phyloP scores from a whole-genome alignment of 352 stramenopile genomes.

The Globisporangium spinosum region DNA sequence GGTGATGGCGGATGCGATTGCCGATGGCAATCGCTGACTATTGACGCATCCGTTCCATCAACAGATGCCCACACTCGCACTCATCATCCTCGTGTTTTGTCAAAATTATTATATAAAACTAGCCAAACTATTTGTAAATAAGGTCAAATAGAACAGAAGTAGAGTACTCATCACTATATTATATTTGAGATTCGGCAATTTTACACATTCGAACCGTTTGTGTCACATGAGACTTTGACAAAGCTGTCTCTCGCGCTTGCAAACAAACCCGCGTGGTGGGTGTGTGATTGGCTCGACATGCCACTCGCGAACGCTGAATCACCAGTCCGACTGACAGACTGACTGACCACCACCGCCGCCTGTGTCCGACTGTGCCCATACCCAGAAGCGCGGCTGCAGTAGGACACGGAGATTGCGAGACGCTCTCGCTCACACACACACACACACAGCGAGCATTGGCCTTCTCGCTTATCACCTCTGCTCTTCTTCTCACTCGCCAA shows the following conservation, averaged over 20 bases:
- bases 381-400: background rate
- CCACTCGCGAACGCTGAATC: background rate
- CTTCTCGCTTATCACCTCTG: background rate
- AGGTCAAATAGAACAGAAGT: too few species aligned
- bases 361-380: background rate
- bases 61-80: too few species aligned
- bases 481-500: background rate
- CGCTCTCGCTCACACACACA: background rate
- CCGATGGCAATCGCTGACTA: too few species aligned
- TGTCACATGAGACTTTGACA: background rate
- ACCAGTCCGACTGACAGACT: background rate
- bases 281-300: conserved; percentile 2
- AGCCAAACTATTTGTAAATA: too few species aligned
- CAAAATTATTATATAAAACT: too few species aligned
- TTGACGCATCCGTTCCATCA: too few species aligned
- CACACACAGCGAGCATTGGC: background rate
- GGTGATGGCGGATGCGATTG: too few species aligned
- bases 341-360: background rate
- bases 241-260: background rate
- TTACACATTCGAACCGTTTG: background rate
- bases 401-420: background rate
- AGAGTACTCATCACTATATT: too few species aligned
- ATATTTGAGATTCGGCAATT: too few species aligned
- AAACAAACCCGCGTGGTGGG: too few species aligned
- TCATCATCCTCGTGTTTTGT: too few species aligned